Conservation (phyloP, 139 green algal genomes). For the Chlorella sp. region DNA sequence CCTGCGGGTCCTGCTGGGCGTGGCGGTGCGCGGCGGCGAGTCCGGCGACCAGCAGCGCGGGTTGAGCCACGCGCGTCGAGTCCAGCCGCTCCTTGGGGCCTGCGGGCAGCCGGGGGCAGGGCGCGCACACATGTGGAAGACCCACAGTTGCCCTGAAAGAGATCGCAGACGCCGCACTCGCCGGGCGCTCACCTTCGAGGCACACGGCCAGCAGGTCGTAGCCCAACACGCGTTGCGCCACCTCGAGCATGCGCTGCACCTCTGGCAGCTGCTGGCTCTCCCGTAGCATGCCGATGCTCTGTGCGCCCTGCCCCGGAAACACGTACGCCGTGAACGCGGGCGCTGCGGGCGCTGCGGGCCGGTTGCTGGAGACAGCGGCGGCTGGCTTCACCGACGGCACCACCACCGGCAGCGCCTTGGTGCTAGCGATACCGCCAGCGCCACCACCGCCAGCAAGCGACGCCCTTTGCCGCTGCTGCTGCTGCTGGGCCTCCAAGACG, state of each 20-base stretch:
- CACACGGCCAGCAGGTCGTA: slow-evolving; percentile 74
- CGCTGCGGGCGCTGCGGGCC: slow-evolving; percentile 5
- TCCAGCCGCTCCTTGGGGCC: slow-evolving; percentile 84
- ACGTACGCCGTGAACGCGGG: slow-evolving; percentile 52
- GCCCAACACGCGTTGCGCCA: slow-evolving; percentile 69
- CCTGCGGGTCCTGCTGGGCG: slow-evolving; percentile 23
- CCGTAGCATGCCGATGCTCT: slow-evolving; percentile 79
- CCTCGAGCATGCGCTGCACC: slow-evolving; percentile 76
- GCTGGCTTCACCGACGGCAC: no score
- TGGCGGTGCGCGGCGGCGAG: slow-evolving; percentile 79
- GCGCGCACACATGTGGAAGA: slow-evolving; percentile 39
- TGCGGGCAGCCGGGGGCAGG: slow-evolving; percentile 11
- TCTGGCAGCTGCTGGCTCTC: slow-evolving; percentile 50
- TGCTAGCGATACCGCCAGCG: no score
- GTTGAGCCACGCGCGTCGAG: slow-evolving; percentile 66
- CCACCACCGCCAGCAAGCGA: no score
- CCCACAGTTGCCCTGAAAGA: no score
- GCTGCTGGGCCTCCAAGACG: not conserved
- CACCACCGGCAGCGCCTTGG: no score
- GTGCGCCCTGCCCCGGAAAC: slow-evolving; percentile 77
- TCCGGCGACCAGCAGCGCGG: slow-evolving; percentile 84
- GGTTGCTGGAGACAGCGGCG: not conserved
- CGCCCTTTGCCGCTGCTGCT: no score
- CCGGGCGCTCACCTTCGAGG: slow-evolving; percentile 30
- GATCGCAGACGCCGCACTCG: no score